Evolutionary conservation across 371 early-diverging fungal species (phyloP).

Genomic region (Mucor mucedo): DNA sequence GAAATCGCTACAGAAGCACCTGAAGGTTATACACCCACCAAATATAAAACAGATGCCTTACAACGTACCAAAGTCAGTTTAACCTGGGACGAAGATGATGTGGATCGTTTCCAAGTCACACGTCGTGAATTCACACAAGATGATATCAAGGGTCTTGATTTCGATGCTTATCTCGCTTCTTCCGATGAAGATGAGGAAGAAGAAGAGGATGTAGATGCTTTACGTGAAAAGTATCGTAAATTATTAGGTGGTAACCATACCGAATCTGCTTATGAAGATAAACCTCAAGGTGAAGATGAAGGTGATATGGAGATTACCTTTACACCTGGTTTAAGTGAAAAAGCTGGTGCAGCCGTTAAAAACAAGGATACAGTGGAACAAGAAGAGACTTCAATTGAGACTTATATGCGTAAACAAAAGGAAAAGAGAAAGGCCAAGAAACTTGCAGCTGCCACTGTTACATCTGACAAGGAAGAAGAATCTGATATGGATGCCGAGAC

Average conservation of each 20-base stretch:
- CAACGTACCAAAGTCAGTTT: conserved; percentile 93
- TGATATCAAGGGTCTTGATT: conserved; percentile 91
- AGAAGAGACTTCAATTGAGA: conserved; percentile 68
- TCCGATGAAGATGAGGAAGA: conserved; percentile 69
- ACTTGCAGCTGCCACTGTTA: conserved; percentile 43
- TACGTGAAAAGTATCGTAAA: conserved; percentile 68
- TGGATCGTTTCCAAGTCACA: conserved; percentile 79
- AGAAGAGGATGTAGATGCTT: conserved; percentile 62
- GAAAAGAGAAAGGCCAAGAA: conserved; percentile 77
- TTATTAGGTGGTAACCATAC: conserved; percentile 52
- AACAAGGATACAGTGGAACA: conserved; percentile 50
- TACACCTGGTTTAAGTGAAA: conserved; percentile 88
- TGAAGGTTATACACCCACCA: conserved; percentile 79
- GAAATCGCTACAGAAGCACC: conserved; percentile 79
- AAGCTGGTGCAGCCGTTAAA: conserved; percentile 62
- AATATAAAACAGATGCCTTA: conserved; percentile 86
- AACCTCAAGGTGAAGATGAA: conserved; percentile 55
- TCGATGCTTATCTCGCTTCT: conserved; percentile 88
- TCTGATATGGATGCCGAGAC: conserved; percentile 58
- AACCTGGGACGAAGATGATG: conserved; percentile 97
- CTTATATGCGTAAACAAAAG: conserved; percentile 83
- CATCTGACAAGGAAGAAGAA: conserved; percentile 32
- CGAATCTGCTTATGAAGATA: conserved; percentile 41
- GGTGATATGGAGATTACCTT: conserved; percentile 97
- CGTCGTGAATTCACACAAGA: conserved; percentile 85